Evolutionary conservation across 2,329 filamentous ascomycete species (phyloP).

Genomic region (Dactylellina leptospora): DNA sequence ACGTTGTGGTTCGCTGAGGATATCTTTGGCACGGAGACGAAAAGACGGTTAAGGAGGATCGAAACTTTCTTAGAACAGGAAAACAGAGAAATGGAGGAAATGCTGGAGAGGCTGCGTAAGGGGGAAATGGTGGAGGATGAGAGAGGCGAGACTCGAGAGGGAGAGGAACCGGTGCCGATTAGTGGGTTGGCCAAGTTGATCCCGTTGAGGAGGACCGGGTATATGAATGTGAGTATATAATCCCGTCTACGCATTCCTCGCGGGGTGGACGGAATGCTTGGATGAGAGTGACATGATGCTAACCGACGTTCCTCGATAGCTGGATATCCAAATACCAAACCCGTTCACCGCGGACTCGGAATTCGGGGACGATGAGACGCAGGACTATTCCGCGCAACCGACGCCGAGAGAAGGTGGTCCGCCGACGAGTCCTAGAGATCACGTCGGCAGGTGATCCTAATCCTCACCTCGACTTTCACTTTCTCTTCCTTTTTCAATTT

Average conservation of each 20-base stretch:
- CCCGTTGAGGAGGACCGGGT: conserved; percentile 81
- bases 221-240: conserved; percentile 74
- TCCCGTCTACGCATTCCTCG: neutral
- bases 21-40: conserved; percentile 77
- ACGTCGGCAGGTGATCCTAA: conserved; percentile 22
- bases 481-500: neutral
- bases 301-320: conserved; percentile 63
- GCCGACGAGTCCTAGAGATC: conserved; percentile 30
- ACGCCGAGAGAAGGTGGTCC: conserved; percentile 30
- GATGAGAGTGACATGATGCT: neutral
- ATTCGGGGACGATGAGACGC: conserved; percentile 44
- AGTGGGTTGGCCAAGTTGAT: conserved; percentile 73
- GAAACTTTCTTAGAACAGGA: conserved; percentile 86
- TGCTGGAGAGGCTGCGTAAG: conserved; percentile 59
- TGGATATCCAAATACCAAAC: conserved; percentile 83
- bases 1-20: conserved; percentile 98
- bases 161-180: conserved; percentile 62
- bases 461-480: neutral
- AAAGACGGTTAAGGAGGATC: conserved; percentile 73
- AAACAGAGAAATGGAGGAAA: conserved; percentile 77
- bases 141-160: conserved; percentile 63
- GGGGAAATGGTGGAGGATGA: conserved; percentile 33
- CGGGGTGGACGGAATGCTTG: neutral
- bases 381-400: conserved; percentile 43
- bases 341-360: conserved; percentile 61